phyloP scores from a whole-genome alignment of 169 alveolate species.

The Cystoisospora suis region DNA sequence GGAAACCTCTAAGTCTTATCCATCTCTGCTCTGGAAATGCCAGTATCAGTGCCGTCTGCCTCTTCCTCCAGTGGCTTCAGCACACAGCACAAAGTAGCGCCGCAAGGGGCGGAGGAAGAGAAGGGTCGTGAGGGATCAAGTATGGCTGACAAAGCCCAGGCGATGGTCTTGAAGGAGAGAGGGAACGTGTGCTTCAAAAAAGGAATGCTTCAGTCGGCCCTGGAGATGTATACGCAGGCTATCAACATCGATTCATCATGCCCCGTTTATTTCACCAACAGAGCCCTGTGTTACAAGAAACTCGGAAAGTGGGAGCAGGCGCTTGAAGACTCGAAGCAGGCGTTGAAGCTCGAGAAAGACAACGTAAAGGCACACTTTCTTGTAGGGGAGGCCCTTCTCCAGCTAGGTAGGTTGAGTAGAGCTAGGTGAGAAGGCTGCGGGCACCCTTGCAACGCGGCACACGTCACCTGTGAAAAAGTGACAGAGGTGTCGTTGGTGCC shows the following conservation, averaged over 20 bases:
- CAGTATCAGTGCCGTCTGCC: too few relatives aligned
- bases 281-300: slow-evolving; percentile 85
- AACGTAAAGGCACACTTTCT: slow-evolving; percentile 84
- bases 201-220: slow-evolving; percentile 85
- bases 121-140: background rate
- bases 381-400: slow-evolving; percentile 83
- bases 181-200: slow-evolving; percentile 84
- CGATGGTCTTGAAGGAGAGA: slow-evolving; percentile 35
- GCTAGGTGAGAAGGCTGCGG: too few relatives aligned
- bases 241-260: slow-evolving; percentile 75
- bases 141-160: background rate
- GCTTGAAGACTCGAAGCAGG: slow-evolving; percentile 78
- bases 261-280: slow-evolving; percentile 81
- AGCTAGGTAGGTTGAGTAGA: too few relatives aligned
- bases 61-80: too few relatives aligned
- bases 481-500: too few relatives aligned
- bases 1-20: too few relatives aligned
- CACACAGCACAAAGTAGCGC: too few relatives aligned
- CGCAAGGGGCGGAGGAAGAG: too few relatives aligned
- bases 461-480: too few relatives aligned
- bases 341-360: slow-evolving; percentile 80
- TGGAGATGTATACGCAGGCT: slow-evolving; percentile 82
- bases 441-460: too few relatives aligned
- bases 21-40: too few relatives aligned
- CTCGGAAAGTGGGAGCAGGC: slow-evolving; percentile 80